Conservation (phyloP, 371 early-diverging fungal species). For the Paraphysoderma sedebokerense region DNA sequence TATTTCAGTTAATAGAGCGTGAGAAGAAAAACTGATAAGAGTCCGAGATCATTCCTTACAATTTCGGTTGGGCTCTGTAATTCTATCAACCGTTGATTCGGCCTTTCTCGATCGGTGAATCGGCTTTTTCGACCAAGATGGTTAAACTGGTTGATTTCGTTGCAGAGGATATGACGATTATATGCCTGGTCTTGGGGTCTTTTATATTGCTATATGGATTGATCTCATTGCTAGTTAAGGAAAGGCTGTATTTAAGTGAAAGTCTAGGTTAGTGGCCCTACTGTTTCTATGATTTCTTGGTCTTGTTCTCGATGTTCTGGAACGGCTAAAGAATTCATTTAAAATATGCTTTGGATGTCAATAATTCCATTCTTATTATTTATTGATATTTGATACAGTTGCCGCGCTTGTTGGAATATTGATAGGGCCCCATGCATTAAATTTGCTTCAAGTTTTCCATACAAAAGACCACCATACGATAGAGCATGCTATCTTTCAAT, state of each 20-base stretch:
- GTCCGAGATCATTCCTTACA: no score
- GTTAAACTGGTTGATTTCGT: no score
- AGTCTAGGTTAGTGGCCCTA: background rate
- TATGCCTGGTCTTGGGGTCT: conserved; percentile 30
- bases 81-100: no score
- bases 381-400: conserved; percentile 31
- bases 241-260: conserved; percentile 77
- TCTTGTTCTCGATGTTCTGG: background rate
- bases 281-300: background rate
- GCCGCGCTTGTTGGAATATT: conserved; percentile 76
- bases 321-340: background rate
- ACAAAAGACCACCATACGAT: conserved; percentile 24
- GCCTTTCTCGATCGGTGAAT: no score
- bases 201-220: conserved; percentile 76
- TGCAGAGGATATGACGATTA: background rate
- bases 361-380: background rate
- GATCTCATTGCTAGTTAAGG: conserved; percentile 79
- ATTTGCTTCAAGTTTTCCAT: conserved; percentile 36
- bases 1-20: no score
- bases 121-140: no score
- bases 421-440: conserved; percentile 50
- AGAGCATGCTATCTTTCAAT: conserved; percentile 36
- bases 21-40: no score
- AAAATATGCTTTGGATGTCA: background rate
- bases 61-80: no score